Evolutionary conservation across 1,139 yeast genomes (phyloP), one percentile per base, ranked within the genome.

Genomic region (Hansenula sp.): DNA sequence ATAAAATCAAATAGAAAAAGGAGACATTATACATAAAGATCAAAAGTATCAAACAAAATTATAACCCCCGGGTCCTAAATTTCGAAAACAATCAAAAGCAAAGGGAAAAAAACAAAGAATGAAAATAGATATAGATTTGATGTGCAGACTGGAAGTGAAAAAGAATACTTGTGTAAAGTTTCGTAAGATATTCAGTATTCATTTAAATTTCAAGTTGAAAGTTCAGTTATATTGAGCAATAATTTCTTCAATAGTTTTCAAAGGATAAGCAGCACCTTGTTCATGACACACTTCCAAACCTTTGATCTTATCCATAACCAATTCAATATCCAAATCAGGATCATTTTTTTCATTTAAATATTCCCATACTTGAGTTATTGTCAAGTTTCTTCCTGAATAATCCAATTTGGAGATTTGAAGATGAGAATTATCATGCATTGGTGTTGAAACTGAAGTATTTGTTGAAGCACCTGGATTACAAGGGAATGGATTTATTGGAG

Each of bases 361-460:
- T 58, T 88, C 93, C 96, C 96, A 88, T 1, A 86, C 82, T 1
- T 93, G 93, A 11, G 89, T 82, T 1, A 87, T 70, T 0, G 90
- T 88, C 48, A 87, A 67, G 47, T 86, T 52, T 56, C 74, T 75
- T 6, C 31, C 40, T 2, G 53, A 52, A 24, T 54, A 54, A 10
- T 33, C 36, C 24, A 33, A 24, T 21, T 13, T 21, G 7, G 11
- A 28, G n/a, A 28, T 28, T 28, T 4, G 5, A 28, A 5, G 5
- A 28, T 28, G 6, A 7, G 30, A 11, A 16, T 16, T 17, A 16
- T 16, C 21, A 16, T 16, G 32, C 17, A 21, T 21, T 55, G 54
- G 3, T 52, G 49, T 27, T 42, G 46, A 11, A 46, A 28, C 10
- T 16, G n/a, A 18, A 17, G 36, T 1, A 33, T 4, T 6, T 17